Evolutionary conservation across 345 rosid species (phyloP).

Genomic region (Gynandropsis gynandra): DNA sequence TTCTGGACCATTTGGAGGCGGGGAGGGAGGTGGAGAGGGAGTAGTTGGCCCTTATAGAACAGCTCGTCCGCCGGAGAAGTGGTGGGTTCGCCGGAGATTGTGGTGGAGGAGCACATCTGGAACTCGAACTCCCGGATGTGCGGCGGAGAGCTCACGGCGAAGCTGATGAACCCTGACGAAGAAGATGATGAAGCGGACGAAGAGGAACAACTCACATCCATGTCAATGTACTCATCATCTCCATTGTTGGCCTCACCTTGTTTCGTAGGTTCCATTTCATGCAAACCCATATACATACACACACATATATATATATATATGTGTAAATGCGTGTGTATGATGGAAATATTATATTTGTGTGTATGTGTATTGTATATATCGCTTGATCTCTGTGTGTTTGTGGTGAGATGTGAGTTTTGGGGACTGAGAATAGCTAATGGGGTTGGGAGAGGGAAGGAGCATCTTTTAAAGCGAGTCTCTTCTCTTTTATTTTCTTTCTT

Average conservation of each 20-base stretch:
- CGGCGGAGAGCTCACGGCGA: constrained; percentile 47
- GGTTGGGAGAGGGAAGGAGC: constrained; percentile 24
- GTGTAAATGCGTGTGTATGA: constrained; percentile 9
- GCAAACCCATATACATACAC: constrained; percentile 18
- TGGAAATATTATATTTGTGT: neutral
- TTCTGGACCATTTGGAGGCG: constrained; percentile 68
- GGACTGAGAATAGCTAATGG: constrained; percentile 17
- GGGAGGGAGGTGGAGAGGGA: constrained; percentile 91
- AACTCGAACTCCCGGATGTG: constrained; percentile 81
- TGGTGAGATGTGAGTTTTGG: constrained; percentile 22
- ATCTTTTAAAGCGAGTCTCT: too few relatives aligned
- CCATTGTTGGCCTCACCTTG: constrained; percentile 23
- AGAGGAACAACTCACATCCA: constrained; percentile 56
- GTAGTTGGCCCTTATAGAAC: constrained; percentile 88
- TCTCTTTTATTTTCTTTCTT: too few relatives aligned
- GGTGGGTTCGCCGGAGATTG: constrained; percentile 31
- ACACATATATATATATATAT: constrained; percentile 9
- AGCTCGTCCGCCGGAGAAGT: constrained; percentile 87
- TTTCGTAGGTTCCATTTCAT: constrained; percentile 27
- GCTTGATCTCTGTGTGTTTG: neutral
- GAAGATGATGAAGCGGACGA: constrained; percentile 26
- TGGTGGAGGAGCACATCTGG: constrained; percentile 45
- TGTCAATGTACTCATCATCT: constrained; percentile 63
- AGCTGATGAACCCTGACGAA: constrained; percentile 29
- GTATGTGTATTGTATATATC: constrained; percentile 7